Base-by-base conservation (phyloP, 805 yeast species). In the Middelhovenomyces tepae region DNA sequence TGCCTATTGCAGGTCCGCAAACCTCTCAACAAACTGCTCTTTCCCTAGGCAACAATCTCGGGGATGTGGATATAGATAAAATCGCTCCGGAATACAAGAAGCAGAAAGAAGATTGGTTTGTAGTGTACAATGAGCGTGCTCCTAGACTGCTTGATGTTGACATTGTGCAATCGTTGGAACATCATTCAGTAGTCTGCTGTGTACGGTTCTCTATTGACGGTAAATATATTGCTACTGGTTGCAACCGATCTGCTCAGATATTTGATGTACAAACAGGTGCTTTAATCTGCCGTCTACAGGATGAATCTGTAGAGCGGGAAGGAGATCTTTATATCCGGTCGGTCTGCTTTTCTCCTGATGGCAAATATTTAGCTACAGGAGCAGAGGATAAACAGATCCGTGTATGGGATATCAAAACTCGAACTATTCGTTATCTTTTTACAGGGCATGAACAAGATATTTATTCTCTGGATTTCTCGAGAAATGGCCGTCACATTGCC, bases 381-480 rank as follows among this genome's bases (percentile, higher is more conserved):
- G 89, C 91, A 30, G 75, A 70, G 48, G 79, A 74, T 54, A 73
- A 71, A 51, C 64, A 67, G 43, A 91, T 91, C 48, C 75, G 97
- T 57, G 87, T 89, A 50, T 89, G 98, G 98, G 95, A 89, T 57
- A 73, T 89, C 54, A 71, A 82, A 33, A 75, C 89, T 18, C 75
- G 87, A 51, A 82, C 87, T 50, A 82, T 86, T 45, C 80, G 82
- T 61, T 79, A 83, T 46, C 68, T 89, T 55, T 62, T 62, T 37
- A 71, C 78, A 43, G 98, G 98, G 33, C 97, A 89, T 56, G 96
- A 87, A 59, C 98, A 91, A 65, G 98, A 89, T 62, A 87, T 89
- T 47, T 91, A 89, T 62, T 87, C 96, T 8, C 69, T 89, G 46
- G 96, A 85, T 61, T 91, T 83, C 59, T 83, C 89, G 72, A 89